A percentile compares a stretch with the other conserved stretches of the same genome.
These are phyloP conservation scores for Starmerella potacharoeniae DNA, from an alignment of 805 yeast species.

Conservation along the genomic window DNA sequence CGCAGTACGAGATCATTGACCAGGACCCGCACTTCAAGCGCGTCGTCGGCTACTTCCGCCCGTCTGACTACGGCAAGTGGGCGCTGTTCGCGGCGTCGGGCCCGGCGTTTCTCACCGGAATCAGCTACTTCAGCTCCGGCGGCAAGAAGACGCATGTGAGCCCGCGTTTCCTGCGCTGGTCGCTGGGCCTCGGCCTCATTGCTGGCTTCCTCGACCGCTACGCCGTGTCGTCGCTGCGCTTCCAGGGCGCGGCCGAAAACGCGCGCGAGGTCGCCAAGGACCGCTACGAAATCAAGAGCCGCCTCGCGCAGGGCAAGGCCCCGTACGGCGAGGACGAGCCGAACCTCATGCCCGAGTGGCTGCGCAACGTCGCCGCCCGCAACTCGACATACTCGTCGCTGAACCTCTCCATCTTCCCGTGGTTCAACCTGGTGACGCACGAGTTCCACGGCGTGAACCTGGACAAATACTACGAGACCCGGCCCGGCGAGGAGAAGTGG, in stretches of 20 bases:
- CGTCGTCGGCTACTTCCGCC: constrained; percentile 62
- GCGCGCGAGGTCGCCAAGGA: constrained; percentile 58
- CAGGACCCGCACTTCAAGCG: constrained; percentile 64
- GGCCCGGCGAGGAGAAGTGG: constrained; percentile 49
- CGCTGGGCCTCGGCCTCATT: constrained; percentile 48
- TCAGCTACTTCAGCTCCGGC: constrained; percentile 41
- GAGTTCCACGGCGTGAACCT: constrained; percentile 73
- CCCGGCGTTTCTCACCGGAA: constrained; percentile 37
- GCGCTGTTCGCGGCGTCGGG: constrained; percentile 39
- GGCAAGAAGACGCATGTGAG: constrained; percentile 40
- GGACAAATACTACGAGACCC: constrained; percentile 39
- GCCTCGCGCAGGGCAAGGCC: constrained; percentile 50
- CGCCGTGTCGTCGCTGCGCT: constrained; percentile 53
- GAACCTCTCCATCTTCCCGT: constrained; percentile 52
- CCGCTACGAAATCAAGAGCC: constrained; percentile 58
- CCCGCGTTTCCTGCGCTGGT: constrained; percentile 49
- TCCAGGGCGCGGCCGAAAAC: constrained; percentile 71
- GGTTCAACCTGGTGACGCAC: constrained; percentile 74
- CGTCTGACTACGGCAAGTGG: constrained; percentile 48
- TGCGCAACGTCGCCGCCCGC: constrained; percentile 64
- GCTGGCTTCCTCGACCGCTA: constrained; percentile 72
- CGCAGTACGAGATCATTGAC: constrained; percentile 45
- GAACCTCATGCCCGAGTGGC: constrained; percentile 52
- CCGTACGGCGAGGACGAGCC: constrained; percentile 48
- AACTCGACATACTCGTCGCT: constrained; percentile 63